Percentiles rank a stretch among this genome's conserved stretches.
phyloP scores from a whole-genome alignment of 2,329 filamentous ascomycete genomes.

The Xylaria sp. region DNA sequence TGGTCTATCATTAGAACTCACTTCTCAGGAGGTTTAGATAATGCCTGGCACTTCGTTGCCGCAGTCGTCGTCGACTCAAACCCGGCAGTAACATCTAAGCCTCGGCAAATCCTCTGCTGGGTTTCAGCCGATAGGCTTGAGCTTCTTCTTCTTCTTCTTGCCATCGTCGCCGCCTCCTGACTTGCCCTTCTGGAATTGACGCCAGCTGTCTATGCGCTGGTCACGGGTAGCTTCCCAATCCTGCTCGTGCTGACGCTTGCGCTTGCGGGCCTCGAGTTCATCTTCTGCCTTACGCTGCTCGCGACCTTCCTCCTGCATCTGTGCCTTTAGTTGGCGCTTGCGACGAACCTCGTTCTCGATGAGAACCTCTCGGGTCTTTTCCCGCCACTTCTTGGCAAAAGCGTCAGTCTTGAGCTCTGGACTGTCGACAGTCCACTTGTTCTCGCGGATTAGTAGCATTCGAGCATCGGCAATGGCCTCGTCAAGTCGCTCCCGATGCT shows the following conservation, averaged over 20 bases:
- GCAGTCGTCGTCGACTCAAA: conserved; percentile 6
- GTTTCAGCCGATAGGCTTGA: conserved; percentile 54
- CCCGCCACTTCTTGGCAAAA: conserved; percentile 80
- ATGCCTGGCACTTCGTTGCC: conserved; percentile 7
- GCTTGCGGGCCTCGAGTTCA: conserved; percentile 72
- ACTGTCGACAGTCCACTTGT: conserved; percentile 86
- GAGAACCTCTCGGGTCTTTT: conserved; percentile 84
- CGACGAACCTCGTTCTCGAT: conserved; percentile 87
- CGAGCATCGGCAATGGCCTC: conserved; percentile 95
- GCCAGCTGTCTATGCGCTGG: conserved; percentile 87
- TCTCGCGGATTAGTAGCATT: conserved; percentile 88
- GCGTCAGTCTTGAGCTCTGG: conserved; percentile 78
- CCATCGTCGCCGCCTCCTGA: conserved; percentile 40
- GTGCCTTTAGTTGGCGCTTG: conserved; percentile 79
- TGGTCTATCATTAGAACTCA: conserved; percentile 35
- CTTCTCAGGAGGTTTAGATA: conserved; percentile 21
- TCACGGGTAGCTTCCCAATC: conserved; percentile 94
- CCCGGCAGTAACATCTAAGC: conserved; percentile 3
- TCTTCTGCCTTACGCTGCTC: conserved; percentile 82
- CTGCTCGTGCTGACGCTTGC: conserved; percentile 86
- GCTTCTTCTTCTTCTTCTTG: conserved; percentile 68
- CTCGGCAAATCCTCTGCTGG: conserved; percentile 9
- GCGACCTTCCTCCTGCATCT: conserved; percentile 93
- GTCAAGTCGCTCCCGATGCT: conserved; percentile 78
- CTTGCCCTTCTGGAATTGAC: conserved; percentile 78